phyloP scores from a whole-genome alignment of 225 moss, liverwort and hornwort species.

The Marchantia paleacea region DNA sequence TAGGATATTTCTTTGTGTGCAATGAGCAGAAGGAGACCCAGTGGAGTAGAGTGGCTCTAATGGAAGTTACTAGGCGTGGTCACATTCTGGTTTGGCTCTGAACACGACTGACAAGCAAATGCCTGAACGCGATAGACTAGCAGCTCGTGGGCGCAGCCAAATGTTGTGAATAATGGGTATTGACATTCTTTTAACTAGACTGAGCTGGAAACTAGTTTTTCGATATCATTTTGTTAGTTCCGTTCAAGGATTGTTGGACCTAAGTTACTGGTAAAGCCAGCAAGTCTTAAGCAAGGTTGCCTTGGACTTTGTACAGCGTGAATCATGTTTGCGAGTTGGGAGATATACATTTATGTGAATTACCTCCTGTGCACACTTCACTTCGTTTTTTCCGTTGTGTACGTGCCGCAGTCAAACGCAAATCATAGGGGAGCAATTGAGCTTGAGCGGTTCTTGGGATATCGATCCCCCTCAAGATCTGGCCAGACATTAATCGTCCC shows the following conservation, averaged over 20 bases:
- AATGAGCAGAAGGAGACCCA: constrained; percentile 15
- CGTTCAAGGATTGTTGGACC: background rate
- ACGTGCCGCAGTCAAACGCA: background rate
- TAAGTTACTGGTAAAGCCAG: background rate
- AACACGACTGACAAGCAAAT: constrained; percentile 12
- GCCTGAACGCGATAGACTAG: background rate
- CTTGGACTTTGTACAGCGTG: constrained; percentile 21
- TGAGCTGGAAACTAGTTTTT: background rate
- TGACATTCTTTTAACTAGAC: constrained; percentile 22
- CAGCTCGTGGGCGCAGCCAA: constrained; percentile 22
- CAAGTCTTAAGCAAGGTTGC: background rate
- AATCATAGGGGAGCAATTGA: too few relatives aligned
- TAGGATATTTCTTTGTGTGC: constrained; percentile 6
- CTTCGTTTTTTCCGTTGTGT: constrained; percentile 3
- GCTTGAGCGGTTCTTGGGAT: too few relatives aligned
- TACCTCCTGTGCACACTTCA: background rate
- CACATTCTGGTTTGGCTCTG: constrained; percentile 14
- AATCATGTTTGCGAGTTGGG: background rate
- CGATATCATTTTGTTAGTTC: background rate
- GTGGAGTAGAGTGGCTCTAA: background rate
- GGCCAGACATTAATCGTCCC: background rate
- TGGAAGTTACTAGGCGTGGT: background rate
- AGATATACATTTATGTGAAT: background rate
- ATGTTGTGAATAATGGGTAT: constrained; percentile 34
- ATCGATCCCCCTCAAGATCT: background rate